Evolutionary conservation across 2,329 filamentous ascomycete genomes (phyloP).

Genomic region (Lachnellula suecica): DNA sequence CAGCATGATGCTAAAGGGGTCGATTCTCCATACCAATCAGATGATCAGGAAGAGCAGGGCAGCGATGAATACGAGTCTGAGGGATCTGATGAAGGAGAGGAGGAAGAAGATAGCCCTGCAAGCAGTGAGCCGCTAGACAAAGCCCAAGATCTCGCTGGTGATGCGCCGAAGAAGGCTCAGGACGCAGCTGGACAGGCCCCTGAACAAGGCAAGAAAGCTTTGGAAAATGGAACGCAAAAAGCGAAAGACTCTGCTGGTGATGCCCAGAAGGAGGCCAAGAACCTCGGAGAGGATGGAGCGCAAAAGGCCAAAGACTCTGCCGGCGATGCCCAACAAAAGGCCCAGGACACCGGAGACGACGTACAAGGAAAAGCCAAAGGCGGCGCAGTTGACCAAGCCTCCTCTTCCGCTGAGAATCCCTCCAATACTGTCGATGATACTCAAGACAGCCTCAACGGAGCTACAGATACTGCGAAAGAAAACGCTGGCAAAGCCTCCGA

Average conservation of each 20-base stretch:
- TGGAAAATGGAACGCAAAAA: not conserved
- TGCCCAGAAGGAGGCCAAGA: not conserved
- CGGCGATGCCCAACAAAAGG: not conserved
- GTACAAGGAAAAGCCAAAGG: not conserved
- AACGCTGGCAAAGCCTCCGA: too few relatives aligned
- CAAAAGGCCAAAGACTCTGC: not conserved
- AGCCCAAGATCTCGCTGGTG: constrained; percentile 1
- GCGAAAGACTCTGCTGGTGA: constrained; percentile 3
- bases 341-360: not conserved
- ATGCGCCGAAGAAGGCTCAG: constrained; percentile 2
- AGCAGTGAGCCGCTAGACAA: constrained; percentile 9
- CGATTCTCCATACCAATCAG: not conserved
- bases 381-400: too few relatives aligned
- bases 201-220: not conserved
- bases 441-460: too few relatives aligned
- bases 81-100: constrained; percentile 6
- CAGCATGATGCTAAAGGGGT: not conserved
- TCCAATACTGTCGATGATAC: too few relatives aligned
- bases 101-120: constrained; percentile 2
- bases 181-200: not conserved
- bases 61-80: constrained; percentile 2
- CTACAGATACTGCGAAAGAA: too few relatives aligned
- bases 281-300: not conserved
- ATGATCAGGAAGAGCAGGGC: constrained; percentile 1
- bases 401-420: too few relatives aligned